Base-by-base conservation (phyloP, 148 eudicot species). In the Chenopodium album region DNA sequence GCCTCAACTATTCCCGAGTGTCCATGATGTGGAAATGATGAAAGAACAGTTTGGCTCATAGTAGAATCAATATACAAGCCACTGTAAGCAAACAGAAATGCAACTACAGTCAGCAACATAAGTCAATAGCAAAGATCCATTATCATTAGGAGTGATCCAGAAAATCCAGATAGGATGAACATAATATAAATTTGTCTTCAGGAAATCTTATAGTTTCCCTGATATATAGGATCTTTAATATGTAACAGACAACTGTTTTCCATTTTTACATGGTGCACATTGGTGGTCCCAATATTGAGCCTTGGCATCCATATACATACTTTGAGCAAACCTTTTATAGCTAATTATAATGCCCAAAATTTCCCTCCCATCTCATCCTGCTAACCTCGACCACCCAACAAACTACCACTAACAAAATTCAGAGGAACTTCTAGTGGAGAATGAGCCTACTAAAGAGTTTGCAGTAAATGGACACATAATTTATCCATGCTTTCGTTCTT, bases 1-100 rank as follows among this genome's bases (percentile, higher is more conserved):
- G 97, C 89, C 86, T 89, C 94, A 70, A 90, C 87, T 79, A 93
- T 86, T 41, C 97, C 97, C 0, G 97, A 88, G 85, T 93, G 94
- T 60, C 92, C 97, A 84, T 91, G 90, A 80, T 93, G 97, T 48
- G 92, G 88, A 54, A 83, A 79, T 50, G 93, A 87, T 73, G 90
- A 87, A 76, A 80, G 44, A 17, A 89, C 80, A 80, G 80, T 75
- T 77, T 87, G 79, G 79, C 84, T 88, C 70, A 65, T 79, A 50
- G 80, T 77, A 64, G 85, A 68, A 78, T 84, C 85, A 79, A 87
- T 80, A 80, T 79, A 74, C 78, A 66, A 28, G 76, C 85, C 64
- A 82, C 97, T 92, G 89, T 68, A 76, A 85, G 82, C 71, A 76
- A 74, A 56, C 63, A 76, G 12, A 67, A 54, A 80, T n/a, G 9